These are phyloP conservation scores for Raffaelea albimanens DNA, from an alignment of 2,329 filamentous ascomycete species.

Conservation along the genomic window DNA sequence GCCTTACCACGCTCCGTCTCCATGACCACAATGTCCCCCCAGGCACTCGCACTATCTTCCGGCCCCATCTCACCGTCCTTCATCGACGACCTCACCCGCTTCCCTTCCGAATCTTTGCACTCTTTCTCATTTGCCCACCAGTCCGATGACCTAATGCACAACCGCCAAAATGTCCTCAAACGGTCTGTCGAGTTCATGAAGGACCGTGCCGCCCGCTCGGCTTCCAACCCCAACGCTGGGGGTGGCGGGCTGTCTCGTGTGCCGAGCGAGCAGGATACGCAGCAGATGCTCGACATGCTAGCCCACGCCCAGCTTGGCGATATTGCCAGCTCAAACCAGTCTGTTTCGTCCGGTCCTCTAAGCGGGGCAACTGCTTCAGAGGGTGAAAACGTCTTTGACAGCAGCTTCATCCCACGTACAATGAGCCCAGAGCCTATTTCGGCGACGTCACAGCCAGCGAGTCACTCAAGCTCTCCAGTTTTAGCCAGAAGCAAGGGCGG, in stretches of 20 bases:
- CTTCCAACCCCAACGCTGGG: slow-evolving; percentile 54
- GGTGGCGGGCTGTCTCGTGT: slow-evolving; percentile 74
- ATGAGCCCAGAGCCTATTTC: slow-evolving; percentile 38
- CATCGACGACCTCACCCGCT: slow-evolving; percentile 81
- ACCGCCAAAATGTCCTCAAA: slow-evolving; percentile 84
- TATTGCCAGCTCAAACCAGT: slow-evolving; percentile 50
- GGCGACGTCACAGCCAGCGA: not conserved
- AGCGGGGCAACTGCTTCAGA: slow-evolving; percentile 70
- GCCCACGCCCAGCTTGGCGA: slow-evolving; percentile 72
- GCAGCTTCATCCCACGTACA: slow-evolving; percentile 55
- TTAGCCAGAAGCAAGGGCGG: slow-evolving; percentile 14
- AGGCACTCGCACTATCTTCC: slow-evolving; percentile 37
- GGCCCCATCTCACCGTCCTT: slow-evolving; percentile 65
- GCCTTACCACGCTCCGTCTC: slow-evolving; percentile 59
- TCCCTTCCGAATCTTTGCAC: slow-evolving; percentile 91
- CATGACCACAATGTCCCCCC: slow-evolving; percentile 55
- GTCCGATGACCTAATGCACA: slow-evolving; percentile 85
- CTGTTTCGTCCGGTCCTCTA: slow-evolving; percentile 54
- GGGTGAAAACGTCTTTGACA: slow-evolving; percentile 76
- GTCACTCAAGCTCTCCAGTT: too few relatives aligned
- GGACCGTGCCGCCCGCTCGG: slow-evolving; percentile 75
- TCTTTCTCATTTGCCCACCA: slow-evolving; percentile 98
- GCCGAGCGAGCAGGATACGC: slow-evolving; percentile 74
- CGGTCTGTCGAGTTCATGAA: slow-evolving; percentile 95
- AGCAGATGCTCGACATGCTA: slow-evolving; percentile 83